Conservation (phyloP, 2,329 filamentous ascomycete genomes). For the Apiospora arundinis region DNA sequence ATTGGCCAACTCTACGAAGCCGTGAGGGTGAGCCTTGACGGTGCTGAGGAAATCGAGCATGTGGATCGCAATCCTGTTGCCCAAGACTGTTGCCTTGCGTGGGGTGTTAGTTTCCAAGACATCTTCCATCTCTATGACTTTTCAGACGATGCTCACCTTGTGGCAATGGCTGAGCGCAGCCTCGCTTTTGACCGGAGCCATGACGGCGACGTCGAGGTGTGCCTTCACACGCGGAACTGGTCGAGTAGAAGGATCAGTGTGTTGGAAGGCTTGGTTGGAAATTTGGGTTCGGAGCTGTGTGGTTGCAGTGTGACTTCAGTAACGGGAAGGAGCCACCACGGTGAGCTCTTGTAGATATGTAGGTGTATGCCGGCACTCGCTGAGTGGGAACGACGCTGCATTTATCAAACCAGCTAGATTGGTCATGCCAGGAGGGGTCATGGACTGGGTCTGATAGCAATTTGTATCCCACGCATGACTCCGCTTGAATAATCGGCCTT, state of each 20-base stretch:
- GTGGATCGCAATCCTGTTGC: conserved; percentile 68
- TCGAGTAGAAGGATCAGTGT: not conserved
- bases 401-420: not conserved
- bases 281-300: not conserved
- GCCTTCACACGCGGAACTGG: not conserved
- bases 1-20: conserved; percentile 65
- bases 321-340: not conserved
- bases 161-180: conserved; percentile 37
- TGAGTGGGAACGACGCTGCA: not conserved
- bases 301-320: not conserved
- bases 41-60: conserved; percentile 69
- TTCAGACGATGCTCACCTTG: conserved; percentile 35
- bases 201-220: conserved; percentile 22
- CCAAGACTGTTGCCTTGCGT: conserved; percentile 61
- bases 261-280: not conserved
- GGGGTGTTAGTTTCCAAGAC: conserved; percentile 27
- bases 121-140: not conserved
- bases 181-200: conserved; percentile 35
- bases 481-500: not conserved
- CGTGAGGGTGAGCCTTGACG: conserved; percentile 58
- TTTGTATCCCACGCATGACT: not conserved
- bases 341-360: not conserved
- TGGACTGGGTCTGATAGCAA: not conserved
- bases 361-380: not conserved
- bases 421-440: not conserved